Base-by-base conservation (phyloP, 108 stramenopile genomes). In the Cyclotella choctawhatcheeana region DNA sequence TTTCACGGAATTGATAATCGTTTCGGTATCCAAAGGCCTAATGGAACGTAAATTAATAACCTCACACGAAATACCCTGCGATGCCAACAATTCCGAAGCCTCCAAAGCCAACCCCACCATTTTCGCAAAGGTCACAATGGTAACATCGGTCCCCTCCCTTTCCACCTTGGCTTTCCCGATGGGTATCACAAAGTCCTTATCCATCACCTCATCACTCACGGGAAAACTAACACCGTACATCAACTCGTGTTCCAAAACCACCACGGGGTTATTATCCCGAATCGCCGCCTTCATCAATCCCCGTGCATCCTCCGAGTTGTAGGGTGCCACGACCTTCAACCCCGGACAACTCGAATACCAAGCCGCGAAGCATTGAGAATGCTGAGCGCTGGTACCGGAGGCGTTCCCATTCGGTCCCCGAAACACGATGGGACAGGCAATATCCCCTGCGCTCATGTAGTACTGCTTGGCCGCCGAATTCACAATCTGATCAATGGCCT, bases 231-330 rank as follows among this genome's bases (percentile, higher is more conserved):
- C 91, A 26, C 98, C 98, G 73, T 98, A 99, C 87, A 99, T 89
- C 54, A 99, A 79, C 82, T 99, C 99, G 76, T 99, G 96, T 83
- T 99, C 99, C 83, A 99, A 89, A 31, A 97, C 84, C 22, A 98
- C 84, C 30, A 99, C 99, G 0, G 99, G 99, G 84, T 99, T 98
- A 61, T 96, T 94, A 85, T 99, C 98, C 10, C 97, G 94, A 82
- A 99, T 97, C n/a, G 99, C 99, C 14, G 97, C 93, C 92, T 98
- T 99, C 70, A 98, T 91, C 73, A 99, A 82, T 17, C 99, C 99
- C 86, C 96, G 96, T 74, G 97, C 95, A 83, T 99, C 99, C 76
- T 98, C 99, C 12, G 88, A 82, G 53, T 87, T 91, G 81, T 97
- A 99, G 35, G 99, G 99, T 25, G 95, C 63, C 16, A 99, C 96